Conservation (phyloP, 2,329 filamentous ascomycete species). For the Talaromyces islandicus region DNA sequence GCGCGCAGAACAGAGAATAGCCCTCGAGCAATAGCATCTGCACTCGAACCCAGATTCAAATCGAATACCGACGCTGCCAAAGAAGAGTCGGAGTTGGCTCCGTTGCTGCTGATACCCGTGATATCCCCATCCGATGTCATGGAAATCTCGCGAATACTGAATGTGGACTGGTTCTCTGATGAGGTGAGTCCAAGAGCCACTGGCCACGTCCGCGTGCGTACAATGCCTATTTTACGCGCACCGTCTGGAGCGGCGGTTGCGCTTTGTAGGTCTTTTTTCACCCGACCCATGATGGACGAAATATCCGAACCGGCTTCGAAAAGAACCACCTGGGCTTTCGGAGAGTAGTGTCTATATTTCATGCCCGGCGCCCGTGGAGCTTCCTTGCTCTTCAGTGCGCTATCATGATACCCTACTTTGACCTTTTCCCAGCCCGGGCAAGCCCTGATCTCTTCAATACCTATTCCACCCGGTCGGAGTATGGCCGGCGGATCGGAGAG, state of each 20-base stretch:
- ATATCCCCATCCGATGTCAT: neutral
- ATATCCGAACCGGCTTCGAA: slow-evolving; percentile 56
- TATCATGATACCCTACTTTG: slow-evolving; percentile 71
- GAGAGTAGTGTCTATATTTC: slow-evolving; percentile 99
- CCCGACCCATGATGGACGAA: slow-evolving; percentile 22
- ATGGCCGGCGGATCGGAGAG: slow-evolving; percentile 74
- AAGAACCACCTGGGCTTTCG: slow-evolving; percentile 76
- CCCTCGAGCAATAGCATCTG: slow-evolving; percentile 71
- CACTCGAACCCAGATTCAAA: slow-evolving; percentile 65
- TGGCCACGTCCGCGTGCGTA: slow-evolving; percentile 33
- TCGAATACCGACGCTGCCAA: slow-evolving; percentile 50
- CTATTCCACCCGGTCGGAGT: slow-evolving; percentile 78
- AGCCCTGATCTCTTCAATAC: slow-evolving; percentile 67
- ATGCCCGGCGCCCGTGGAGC: slow-evolving; percentile 85
- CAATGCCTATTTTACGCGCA: slow-evolving; percentile 30
- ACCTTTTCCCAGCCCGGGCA: slow-evolving; percentile 79
- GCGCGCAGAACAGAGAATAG: slow-evolving; percentile 83
- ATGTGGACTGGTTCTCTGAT: slow-evolving; percentile 5
- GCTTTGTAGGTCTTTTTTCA: slow-evolving; percentile 27
- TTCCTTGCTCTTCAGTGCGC: slow-evolving; percentile 57
- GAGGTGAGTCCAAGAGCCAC: slow-evolving; percentile 21
- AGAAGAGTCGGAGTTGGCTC: neutral
- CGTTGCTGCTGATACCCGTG: neutral
- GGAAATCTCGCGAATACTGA: slow-evolving; percentile 1
- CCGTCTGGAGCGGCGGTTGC: slow-evolving; percentile 16